Percentiles rank a stretch among this genome's conserved stretches.
These are phyloP conservation scores for Neurospora terricola DNA, from an alignment of 495 filamentous ascomycete species.

Conservation along the genomic window DNA sequence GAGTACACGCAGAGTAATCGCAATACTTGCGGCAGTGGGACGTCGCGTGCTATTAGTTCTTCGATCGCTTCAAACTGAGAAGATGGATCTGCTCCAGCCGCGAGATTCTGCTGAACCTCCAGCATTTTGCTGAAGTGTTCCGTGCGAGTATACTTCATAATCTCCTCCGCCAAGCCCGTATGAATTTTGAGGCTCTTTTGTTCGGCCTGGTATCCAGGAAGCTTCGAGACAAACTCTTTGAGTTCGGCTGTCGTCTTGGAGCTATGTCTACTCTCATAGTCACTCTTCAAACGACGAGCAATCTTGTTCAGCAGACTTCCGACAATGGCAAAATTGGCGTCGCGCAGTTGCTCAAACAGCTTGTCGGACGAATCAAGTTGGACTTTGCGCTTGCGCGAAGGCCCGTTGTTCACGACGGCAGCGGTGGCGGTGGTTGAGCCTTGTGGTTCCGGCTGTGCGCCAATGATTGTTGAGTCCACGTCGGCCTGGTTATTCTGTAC, in stretches of 20 bases:
- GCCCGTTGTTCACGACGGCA: conserved; percentile 18
- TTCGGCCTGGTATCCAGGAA: conserved; percentile 88
- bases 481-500: conserved; percentile 85
- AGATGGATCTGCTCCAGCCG: conserved; percentile 79
- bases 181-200: conserved; percentile 86
- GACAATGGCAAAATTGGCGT: conserved; percentile 92
- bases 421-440: conserved; percentile 33
- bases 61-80: conserved; percentile 84
- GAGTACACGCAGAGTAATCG: conserved; percentile 86
- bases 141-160: conserved; percentile 78
- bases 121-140: conserved; percentile 80
- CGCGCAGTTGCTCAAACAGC: conserved; percentile 78
- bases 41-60: conserved; percentile 81
- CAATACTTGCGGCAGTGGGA: conserved; percentile 67
- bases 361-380: conserved; percentile 83
- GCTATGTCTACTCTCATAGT: conserved; percentile 84
- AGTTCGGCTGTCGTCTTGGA: conserved; percentile 84
- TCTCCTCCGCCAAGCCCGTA: conserved; percentile 86
- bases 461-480: conserved; percentile 85
- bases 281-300: conserved; percentile 71
- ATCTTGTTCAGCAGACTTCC: conserved; percentile 82
- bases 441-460: conserved; percentile 47
- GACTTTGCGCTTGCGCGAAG: conserved; percentile 73
- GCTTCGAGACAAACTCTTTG: conserved; percentile 80
- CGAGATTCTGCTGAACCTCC: conserved; percentile 92